Percentiles rank a stretch among this genome's conserved stretches.
phyloP scores from a whole-genome alignment of 495 filamentous ascomycete species.

The Penicillium parvum region DNA sequence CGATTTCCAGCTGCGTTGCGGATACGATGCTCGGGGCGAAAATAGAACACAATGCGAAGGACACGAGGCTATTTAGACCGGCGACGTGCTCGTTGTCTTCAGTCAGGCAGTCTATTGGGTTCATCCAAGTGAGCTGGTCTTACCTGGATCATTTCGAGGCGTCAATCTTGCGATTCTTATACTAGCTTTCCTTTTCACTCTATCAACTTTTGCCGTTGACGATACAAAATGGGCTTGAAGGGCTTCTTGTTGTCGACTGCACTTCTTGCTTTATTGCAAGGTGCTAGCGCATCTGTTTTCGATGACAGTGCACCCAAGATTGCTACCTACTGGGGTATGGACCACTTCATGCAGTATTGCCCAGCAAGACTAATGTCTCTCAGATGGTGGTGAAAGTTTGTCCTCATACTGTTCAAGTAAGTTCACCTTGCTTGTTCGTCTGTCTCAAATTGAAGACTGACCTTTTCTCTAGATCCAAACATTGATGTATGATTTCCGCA shows the following conservation, averaged over 20 bases:
- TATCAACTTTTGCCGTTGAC: not conserved
- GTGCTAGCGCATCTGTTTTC: not conserved
- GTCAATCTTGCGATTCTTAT: no score
- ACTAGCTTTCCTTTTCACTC: not conserved
- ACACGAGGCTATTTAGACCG: no score
- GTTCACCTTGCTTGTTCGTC: not conserved
- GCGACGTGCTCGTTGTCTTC: no score
- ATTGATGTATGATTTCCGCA: not conserved
- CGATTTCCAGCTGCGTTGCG: no score
- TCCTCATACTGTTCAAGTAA: conserved; percentile 4
- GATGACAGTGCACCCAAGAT: not conserved
- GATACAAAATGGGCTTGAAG: not conserved
- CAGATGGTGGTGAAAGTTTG: conserved; percentile 5
- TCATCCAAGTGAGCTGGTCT: no score
- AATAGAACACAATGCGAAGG: no score
- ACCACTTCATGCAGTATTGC: not conserved
- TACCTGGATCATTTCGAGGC: no score
- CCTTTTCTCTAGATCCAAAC: not conserved
- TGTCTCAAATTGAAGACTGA: not conserved
- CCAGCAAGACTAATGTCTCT: not conserved
- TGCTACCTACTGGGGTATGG: not conserved
- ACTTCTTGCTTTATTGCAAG: conserved; percentile 2
- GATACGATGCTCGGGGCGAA: no score
- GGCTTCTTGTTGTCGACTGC: not conserved
- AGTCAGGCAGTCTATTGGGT: no score